These are phyloP conservation scores for Brassica nigra DNA, from an alignment of 345 rosid species.

Conservation along the genomic window DNA sequence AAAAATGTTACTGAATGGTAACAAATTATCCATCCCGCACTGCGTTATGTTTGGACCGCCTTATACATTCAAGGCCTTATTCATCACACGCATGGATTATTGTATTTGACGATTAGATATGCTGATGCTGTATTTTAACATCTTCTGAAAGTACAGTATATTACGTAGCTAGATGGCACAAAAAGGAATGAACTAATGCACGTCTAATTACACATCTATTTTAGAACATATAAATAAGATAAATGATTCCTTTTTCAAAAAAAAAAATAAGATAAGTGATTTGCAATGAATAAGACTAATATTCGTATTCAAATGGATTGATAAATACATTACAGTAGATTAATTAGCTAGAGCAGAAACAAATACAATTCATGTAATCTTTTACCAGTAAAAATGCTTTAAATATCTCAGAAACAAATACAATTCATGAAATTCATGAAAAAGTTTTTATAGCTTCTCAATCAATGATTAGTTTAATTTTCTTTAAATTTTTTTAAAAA, in stretches of 20 bases:
- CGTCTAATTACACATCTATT: neutral
- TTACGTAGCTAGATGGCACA: neutral
- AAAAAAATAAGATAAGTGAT: no score
- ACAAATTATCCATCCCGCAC: no score
- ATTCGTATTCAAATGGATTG: neutral
- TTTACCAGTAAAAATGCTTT: no score
- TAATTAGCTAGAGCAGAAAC: neutral
- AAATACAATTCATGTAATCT: no score
- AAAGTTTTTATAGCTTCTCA: neutral
- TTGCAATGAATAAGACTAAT: neutral
- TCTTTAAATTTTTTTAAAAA: no score
- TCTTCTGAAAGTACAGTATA: neutral
- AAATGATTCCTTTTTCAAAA: neutral
- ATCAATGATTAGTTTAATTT: neutral
- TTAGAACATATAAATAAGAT: neutral
- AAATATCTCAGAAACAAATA: no score
- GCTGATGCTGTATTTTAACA: slow-evolving; percentile 5
- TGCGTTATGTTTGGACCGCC: no score
- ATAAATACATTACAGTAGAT: neutral
- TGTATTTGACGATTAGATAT: neutral
- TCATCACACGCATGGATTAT: no score
- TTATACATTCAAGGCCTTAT: neutral
- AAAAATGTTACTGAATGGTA: no score
- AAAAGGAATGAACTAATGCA: neutral
- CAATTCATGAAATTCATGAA: neutral